These are phyloP conservation scores for Lactarius hengduanensis DNA, from an alignment of 768 basidiomycete genomes.

Conservation along the genomic window DNA sequence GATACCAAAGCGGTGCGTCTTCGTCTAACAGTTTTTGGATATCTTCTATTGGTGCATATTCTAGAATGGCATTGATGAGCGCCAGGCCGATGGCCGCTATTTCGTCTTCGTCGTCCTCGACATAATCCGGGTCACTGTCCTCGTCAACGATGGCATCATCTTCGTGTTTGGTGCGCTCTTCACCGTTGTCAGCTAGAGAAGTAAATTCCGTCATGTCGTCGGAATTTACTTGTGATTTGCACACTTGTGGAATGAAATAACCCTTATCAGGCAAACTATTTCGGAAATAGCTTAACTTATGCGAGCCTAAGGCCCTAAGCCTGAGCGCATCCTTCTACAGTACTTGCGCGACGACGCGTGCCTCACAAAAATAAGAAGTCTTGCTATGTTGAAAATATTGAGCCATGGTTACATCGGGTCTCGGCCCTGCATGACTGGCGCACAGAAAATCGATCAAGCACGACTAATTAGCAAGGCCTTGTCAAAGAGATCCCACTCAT, in stretches of 20 bases:
- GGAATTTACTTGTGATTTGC: background rate
- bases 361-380: constrained; percentile 45
- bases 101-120: constrained; percentile 29
- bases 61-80: constrained; percentile 59
- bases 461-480: constrained; percentile 56
- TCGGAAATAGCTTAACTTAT: background rate
- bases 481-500: constrained; percentile 70
- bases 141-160: background rate
- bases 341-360: constrained; percentile 42
- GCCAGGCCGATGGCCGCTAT: constrained; percentile 49
- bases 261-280: background rate
- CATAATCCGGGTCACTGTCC: constrained; percentile 26
- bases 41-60: constrained; percentile 42
- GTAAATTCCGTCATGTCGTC: background rate
- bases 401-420: background rate
- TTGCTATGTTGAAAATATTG: no score
- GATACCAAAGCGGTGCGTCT: constrained; percentile 88
- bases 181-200: background rate
- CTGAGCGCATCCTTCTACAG: no score
- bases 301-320: no score
- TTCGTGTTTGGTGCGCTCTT: background rate
- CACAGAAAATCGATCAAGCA: constrained; percentile 43
- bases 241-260: background rate
- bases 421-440: background rate
- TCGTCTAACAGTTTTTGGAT: constrained; percentile 53